A percentile compares a stretch with the other conserved stretches of the same genome.
Conservation (phyloP, 257 asterid species). For the Solanum ossicruentum region DNA sequence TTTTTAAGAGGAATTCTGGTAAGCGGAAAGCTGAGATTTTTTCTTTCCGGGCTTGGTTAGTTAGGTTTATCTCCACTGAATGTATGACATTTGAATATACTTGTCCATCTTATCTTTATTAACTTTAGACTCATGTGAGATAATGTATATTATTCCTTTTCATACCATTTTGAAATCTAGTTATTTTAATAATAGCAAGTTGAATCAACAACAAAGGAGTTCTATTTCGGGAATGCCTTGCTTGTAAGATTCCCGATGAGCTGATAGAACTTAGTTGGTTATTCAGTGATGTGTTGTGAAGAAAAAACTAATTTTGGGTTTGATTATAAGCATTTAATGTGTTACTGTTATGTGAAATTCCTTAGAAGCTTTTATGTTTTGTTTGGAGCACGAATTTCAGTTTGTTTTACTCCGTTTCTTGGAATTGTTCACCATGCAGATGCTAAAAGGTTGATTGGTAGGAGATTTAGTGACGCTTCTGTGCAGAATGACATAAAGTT, state of each 20-base stretch:
- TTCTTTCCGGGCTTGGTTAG: not conserved
- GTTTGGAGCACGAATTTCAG: not conserved
- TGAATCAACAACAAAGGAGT: not conserved
- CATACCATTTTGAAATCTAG: not conserved
- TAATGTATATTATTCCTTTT: not conserved
- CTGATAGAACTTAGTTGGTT: not conserved
- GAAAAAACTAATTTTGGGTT: not conserved
- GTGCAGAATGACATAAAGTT: conserved; percentile 61
- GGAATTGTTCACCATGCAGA: conserved; percentile 16
- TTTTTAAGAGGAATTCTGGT: not conserved
- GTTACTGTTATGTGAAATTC: not conserved
- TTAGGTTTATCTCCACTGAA: not conserved
- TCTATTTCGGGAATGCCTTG: not conserved
- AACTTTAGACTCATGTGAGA: not conserved
- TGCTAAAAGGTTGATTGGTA: conserved; percentile 75
- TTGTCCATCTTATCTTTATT: not conserved
- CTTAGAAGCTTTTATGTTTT: not conserved
- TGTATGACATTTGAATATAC: not conserved
- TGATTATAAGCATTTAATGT: not conserved
- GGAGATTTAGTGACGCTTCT: conserved; percentile 53
- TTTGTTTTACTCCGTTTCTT: not conserved
- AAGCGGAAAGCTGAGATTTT: not conserved
- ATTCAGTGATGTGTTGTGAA: not conserved
- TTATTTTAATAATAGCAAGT: not conserved
- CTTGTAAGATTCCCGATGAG: not conserved